phyloP scores from a whole-genome alignment of 441 rosid genomes.

The Dalechampia spathulata region DNA sequence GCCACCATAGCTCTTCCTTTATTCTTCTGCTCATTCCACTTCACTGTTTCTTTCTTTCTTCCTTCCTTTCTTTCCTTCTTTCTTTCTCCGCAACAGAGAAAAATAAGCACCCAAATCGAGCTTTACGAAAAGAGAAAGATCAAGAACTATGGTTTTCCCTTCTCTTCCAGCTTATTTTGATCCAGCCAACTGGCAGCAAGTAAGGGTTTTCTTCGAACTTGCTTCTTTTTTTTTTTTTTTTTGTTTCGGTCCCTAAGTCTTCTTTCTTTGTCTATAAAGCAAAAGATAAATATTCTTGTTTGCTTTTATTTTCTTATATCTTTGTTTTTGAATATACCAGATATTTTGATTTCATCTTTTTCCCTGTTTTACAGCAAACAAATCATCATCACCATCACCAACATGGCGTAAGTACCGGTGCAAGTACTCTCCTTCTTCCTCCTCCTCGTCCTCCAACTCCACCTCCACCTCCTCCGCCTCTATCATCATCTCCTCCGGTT shows the following conservation, averaged over 20 bases:
- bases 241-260: too few species aligned
- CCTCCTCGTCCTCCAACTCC: too few species aligned
- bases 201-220: conserved; percentile 24
- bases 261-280: conserved; percentile 25
- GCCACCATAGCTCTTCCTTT: conserved; percentile 34
- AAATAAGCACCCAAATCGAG: too few species aligned
- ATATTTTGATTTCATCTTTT: conserved; percentile 32
- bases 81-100: conserved; percentile 29
- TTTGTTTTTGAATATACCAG: conserved; percentile 50
- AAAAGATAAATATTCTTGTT: conserved; percentile 31
- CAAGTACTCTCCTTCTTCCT: conserved; percentile 24
- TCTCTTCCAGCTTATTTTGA: conserved; percentile 90
- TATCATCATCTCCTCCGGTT: conserved; percentile 47
- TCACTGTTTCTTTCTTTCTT: conserved; percentile 5
- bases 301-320: conserved; percentile 24
- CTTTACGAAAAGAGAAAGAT: conserved; percentile 33
- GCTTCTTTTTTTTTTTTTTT: too few species aligned
- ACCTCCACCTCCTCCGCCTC: conserved; percentile 27
- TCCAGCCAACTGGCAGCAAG: conserved; percentile 94
- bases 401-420: conserved; percentile 19
- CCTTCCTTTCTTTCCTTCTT: too few species aligned
- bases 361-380: conserved; percentile 33
- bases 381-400: conserved; percentile 30
- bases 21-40: conserved; percentile 25
- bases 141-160: conserved; percentile 63